phyloP scores from a whole-genome alignment of 495 filamentous ascomycete genomes.

The Lepidopterella palustris region DNA sequence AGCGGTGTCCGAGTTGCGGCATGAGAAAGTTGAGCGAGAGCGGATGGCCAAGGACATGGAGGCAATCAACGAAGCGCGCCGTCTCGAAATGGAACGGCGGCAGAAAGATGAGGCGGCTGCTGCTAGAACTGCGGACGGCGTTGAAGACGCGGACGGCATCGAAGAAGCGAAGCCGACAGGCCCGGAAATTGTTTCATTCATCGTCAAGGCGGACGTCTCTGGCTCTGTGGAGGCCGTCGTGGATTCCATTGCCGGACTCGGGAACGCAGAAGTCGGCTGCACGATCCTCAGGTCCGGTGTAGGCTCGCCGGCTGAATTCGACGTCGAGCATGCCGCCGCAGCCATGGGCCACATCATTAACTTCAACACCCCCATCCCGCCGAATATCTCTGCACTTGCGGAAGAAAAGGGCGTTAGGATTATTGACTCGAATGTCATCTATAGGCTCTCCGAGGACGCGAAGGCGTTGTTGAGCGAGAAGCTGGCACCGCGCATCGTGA shows the following conservation, averaged over 20 bases:
- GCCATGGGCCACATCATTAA: constrained; percentile 68
- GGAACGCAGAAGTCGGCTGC: constrained; percentile 74
- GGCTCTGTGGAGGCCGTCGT: constrained; percentile 89
- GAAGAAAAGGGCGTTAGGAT: constrained; percentile 64
- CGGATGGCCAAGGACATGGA: constrained; percentile 63
- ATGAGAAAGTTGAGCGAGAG: constrained; percentile 54
- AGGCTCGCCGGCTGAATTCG: constrained; percentile 75
- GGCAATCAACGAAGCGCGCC: constrained; percentile 67
- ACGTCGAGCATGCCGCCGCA: constrained; percentile 77
- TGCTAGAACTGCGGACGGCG: constrained; percentile 29
- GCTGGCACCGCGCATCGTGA: constrained; percentile 57
- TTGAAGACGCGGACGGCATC: constrained; percentile 23
- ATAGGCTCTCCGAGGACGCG: constrained; percentile 80
- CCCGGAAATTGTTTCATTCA: constrained; percentile 64
- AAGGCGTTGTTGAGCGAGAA: constrained; percentile 58
- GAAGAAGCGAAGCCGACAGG: constrained; percentile 35
- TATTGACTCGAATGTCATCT: constrained; percentile 86
- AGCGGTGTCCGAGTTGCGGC: constrained; percentile 68
- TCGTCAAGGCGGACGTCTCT: constrained; percentile 87
- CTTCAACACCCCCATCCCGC: constrained; percentile 74
- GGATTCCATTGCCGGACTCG: constrained; percentile 63
- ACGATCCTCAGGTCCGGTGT: constrained; percentile 70
- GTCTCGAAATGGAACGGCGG: constrained; percentile 53
- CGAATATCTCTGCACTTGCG: constrained; percentile 62
- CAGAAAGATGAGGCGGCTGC: constrained; percentile 45